Evolutionary conservation across 176 grass and related monocot species (phyloP), one percentile per base, ranked within the genome.

Genomic region (Raddia distichophylla): DNA sequence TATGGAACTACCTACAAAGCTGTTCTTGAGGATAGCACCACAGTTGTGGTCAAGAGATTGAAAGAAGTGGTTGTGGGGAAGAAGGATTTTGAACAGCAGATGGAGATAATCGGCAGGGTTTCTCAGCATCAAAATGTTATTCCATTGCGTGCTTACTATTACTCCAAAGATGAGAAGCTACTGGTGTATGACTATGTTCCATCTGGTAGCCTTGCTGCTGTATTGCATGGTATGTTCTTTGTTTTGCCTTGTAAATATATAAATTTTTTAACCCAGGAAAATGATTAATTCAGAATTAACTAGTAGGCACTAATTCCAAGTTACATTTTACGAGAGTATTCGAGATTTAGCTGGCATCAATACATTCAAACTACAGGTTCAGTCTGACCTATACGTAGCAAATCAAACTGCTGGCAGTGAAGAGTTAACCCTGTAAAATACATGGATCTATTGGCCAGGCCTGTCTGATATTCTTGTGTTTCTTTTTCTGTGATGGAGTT

Each of bases 101-200:
- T 99, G 91, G 96, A 99, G 82, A 90, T 99, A 74, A 84, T 99
- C 64, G 96, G 96, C 35, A 88, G 88, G 71, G 56, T 93, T 85
- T 64, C 89, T 10, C 91, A 87, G 54, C 96, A 99, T 55, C 88
- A 90, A 48, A 93, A 95, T 90, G 80, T 99, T 60, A 54, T 91
- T 50, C 92, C 96, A 3, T 81, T 99, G 79, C 86, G 90, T 81
- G 93, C 96, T 80, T 99, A 99, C 65, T 99, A 99, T 80, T 99
- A 95, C 83, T 99, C 96, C 60, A 99, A 99, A 62, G 96, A 99
- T 86, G 96, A 99, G 64, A 99, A 99, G 52, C 89, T 99, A 53
- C 87, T 99, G 11, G 93, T 99, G 71, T 99, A 88, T 99, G 96
- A 99, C 73, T 93, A 91, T 83, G 64, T 90, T 42, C 86, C 84